Evolutionary conservation across 345 rosid species (phyloP).

Genomic region (Adansonia digitata): DNA sequence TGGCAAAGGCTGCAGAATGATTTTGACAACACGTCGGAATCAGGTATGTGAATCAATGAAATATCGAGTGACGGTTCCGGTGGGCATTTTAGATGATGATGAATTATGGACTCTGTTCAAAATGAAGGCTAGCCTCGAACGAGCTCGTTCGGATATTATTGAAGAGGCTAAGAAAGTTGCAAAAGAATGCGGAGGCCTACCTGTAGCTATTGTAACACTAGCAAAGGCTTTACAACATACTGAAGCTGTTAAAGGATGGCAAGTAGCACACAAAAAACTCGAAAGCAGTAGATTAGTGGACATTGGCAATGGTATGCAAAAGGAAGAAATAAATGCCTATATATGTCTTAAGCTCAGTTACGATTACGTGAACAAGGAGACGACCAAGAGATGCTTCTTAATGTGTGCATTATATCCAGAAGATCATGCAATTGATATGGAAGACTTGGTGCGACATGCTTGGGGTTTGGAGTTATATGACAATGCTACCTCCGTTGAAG

Average conservation of each 20-base stretch:
- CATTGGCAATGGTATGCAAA: neutral
- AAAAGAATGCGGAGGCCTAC: neutral
- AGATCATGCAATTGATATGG: neutral
- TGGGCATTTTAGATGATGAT: neutral
- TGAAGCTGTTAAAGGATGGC: neutral
- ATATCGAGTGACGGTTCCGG: neutral
- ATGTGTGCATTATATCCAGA: conserved; percentile 5
- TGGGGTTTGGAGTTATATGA: neutral
- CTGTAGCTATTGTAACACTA: neutral
- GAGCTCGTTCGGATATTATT: neutral
- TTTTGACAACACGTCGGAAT: neutral
- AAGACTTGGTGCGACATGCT: neutral
- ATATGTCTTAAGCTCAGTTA: neutral
- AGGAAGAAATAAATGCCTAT: neutral
- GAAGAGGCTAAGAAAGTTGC: neutral
- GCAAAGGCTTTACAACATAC: neutral
- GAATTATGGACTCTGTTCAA: neutral
- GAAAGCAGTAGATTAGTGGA: neutral
- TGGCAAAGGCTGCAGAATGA: neutral
- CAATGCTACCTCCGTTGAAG: neutral
- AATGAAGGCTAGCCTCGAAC: neutral
- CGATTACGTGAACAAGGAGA: neutral
- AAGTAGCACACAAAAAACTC: neutral
- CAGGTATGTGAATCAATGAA: neutral
- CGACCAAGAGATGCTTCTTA: neutral